phyloP scores from a whole-genome alignment of 441 rosid species.

The Bruguiera hainesii region DNA sequence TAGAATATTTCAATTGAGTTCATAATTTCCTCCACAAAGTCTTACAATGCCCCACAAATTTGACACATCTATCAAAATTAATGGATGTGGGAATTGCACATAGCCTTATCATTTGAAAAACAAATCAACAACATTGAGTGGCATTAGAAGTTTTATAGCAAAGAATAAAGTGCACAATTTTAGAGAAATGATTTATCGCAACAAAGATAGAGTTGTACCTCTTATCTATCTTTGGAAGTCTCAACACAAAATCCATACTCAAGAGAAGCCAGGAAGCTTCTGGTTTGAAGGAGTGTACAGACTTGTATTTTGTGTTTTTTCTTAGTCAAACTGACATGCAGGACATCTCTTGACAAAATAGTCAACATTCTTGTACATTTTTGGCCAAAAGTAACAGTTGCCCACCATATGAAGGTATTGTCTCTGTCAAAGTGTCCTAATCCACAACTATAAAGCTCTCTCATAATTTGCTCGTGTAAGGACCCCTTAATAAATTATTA shows the following conservation, averaged over 20 bases:
- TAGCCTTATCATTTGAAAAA: not conserved
- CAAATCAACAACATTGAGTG: not conserved
- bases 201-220: conserved; percentile 1
- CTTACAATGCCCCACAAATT: not conserved
- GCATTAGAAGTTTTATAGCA: not conserved
- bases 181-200: not conserved
- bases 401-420: conserved; percentile 10
- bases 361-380: not conserved
- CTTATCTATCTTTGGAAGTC: not conserved
- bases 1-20: not conserved
- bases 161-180: not conserved
- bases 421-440: conserved; percentile 15
- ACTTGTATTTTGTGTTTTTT: not conserved
- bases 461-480: not conserved
- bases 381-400: not conserved
- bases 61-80: not conserved
- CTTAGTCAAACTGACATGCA: not conserved
- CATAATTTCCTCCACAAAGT: not conserved
- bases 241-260: not conserved
- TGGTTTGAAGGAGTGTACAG: not conserved
- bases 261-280: not conserved
- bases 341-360: not conserved
- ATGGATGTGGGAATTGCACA: not conserved
- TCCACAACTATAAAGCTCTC: conserved; percentile 11
- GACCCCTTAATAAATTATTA: not conserved